phyloP scores from a whole-genome alignment of 768 basidiomycete genomes.

The Asterophora lycoperdoides region DNA sequence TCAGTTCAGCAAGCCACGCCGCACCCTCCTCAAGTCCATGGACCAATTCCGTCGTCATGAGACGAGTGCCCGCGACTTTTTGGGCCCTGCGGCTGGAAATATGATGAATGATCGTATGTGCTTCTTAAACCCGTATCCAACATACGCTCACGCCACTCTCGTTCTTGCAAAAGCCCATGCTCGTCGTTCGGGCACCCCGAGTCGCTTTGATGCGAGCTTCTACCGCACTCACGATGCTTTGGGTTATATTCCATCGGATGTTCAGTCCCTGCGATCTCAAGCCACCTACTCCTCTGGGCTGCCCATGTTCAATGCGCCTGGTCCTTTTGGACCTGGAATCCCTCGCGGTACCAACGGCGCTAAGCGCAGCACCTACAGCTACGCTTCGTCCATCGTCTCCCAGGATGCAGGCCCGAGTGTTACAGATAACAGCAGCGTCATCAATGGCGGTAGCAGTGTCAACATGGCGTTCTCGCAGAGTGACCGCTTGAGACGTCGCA shows the following conservation, averaged over 20 bases:
- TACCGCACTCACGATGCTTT: conserved; percentile 93
- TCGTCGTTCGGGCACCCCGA: conserved; percentile 83
- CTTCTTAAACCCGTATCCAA: not conserved
- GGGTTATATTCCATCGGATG: conserved; percentile 92
- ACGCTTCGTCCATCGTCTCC: conserved; percentile 90
- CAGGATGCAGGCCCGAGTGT: conserved; percentile 77
- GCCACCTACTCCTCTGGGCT: conserved; percentile 92
- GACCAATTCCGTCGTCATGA: conserved; percentile 94
- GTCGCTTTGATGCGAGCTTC: conserved; percentile 93
- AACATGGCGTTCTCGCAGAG: conserved; percentile 87
- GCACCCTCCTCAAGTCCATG: conserved; percentile 83
- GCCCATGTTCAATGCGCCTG: conserved; percentile 72
- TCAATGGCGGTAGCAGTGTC: conserved; percentile 47
- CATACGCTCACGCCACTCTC: not conserved
- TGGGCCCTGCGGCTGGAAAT: conserved; percentile 35
- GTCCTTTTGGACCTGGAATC: conserved; percentile 65
- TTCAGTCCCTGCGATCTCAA: conserved; percentile 93
- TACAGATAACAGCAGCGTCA: conserved; percentile 59
- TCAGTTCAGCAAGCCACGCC: conserved; percentile 96
- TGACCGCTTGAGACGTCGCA: conserved; percentile 74
- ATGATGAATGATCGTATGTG: conserved; percentile 49
- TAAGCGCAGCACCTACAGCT: conserved; percentile 76
- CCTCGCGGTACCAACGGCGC: conserved; percentile 59
- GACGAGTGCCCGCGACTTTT: conserved; percentile 80
- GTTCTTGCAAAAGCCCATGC: conserved; percentile 31